Percentiles rank a stretch among this genome's conserved stretches.
phyloP scores from a whole-genome alignment of 2,329 filamentous ascomycete genomes.

The Paraphoma sp. region DNA sequence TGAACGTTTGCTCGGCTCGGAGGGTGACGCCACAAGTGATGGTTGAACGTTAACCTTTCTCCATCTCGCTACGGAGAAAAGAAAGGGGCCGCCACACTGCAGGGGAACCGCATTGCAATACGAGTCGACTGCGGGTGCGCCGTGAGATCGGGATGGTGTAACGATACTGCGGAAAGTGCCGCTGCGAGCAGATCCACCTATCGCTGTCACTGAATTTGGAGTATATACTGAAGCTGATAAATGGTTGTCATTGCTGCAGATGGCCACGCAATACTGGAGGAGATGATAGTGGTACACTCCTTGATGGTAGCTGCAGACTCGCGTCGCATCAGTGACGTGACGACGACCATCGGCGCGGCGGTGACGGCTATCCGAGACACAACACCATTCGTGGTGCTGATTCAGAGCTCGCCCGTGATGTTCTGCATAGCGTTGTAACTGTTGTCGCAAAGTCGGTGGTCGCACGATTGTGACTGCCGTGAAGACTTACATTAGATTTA shows the following conservation, averaged over 20 bases:
- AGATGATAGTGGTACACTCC: not conserved
- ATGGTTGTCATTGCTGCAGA: not conserved
- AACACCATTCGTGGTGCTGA: not conserved
- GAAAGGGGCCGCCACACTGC: not conserved
- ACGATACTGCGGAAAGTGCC: conserved; percentile 8
- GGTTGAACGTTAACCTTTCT: not conserved
- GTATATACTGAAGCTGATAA: not conserved
- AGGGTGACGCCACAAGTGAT: not conserved
- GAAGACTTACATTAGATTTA: too few relatives aligned
- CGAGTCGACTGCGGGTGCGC: conserved; percentile 15
- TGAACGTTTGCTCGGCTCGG: not conserved
- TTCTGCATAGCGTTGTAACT: not conserved
- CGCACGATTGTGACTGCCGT: not conserved
- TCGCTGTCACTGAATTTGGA: not conserved
- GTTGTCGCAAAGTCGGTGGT: not conserved
- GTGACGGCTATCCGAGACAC: not conserved
- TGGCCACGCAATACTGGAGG: not conserved
- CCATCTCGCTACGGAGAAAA: conserved; percentile 1
- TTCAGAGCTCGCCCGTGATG: not conserved
- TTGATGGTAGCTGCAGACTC: not conserved
- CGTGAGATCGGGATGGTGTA: conserved; percentile 19
- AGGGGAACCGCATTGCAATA: conserved; percentile 14
- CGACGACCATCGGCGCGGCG: not conserved
- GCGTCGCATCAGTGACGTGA: not conserved
- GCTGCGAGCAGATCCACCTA: not conserved